Base-by-base conservation (phyloP, 192 early-diverging fungal species). In the Pecoramyces ruminantium region DNA sequence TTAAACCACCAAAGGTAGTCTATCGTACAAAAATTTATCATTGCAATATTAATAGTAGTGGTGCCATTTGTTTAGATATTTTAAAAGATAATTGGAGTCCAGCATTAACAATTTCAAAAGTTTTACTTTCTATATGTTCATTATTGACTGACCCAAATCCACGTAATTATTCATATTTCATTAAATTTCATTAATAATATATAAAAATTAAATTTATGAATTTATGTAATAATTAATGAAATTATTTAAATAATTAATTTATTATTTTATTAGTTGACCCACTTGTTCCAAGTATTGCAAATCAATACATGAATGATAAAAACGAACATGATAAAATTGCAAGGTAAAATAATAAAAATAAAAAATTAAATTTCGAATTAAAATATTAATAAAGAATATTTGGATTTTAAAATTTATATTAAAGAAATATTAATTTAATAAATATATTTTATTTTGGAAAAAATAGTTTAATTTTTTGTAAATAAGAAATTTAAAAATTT, bases 21-120 rank as follows among this genome's bases (percentile, higher is more conserved):
- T 98, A 94, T 88, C 90, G 93, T 38, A 98, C 97, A 28, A 92
- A 93, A 78, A 97, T 98, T 78, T 98, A 97, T 83, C 96, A 98
- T 85, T 97, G 96, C 89, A 98, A 98, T 84, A 94, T 98, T 86
- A 96, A 95, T 85, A 92, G 89, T 80, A 90, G 91, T 82, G 97
- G 97, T 17, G 89, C 89, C 78, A 97, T 98, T 80, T 98, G 97
- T 86, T 86, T 98, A 81, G 95, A 97, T 79, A 95, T 97, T 40
- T 87, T 98, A 39, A 98, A 98, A 86, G 96, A 98, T 83, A 96
- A 98, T 84, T 98, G 96, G 97, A 95, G 93, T 77, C 97, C 96
- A 28, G 96, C 94, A 29, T 84, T 98, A 79, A 97, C 97, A 17
- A 96, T 97, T 81, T 94, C 95, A 40, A 97, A 98, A 86, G 96